Evolutionary conservation across 768 basidiomycete genomes (phyloP).

Genomic region (Pleurotus tuber-regium): DNA sequence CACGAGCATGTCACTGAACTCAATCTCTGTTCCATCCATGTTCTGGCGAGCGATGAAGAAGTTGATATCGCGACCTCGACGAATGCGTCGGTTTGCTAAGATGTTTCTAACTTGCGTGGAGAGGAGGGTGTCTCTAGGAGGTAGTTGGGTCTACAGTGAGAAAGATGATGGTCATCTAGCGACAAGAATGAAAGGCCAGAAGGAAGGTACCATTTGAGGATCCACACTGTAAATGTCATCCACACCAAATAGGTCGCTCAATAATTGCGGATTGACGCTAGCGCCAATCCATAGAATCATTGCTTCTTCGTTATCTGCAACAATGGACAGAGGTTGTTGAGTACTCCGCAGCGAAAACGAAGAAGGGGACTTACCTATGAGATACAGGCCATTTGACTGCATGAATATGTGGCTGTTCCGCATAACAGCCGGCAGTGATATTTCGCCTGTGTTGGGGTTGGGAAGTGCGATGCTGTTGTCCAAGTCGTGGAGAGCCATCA

Average conservation of each 20-base stretch:
- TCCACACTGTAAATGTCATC: constrained; percentile 75
- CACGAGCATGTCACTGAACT: constrained; percentile 95
- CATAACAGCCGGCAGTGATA: constrained; percentile 75
- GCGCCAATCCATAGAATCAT: constrained; percentile 91
- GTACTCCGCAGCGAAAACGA: constrained; percentile 2
- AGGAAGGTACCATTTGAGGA: constrained; percentile 66
- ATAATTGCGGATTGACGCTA: constrained; percentile 75
- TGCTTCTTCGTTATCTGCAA: constrained; percentile 80
- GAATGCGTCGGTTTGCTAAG: constrained; percentile 59
- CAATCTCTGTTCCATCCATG: constrained; percentile 88
- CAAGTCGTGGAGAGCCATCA: constrained; percentile 87
- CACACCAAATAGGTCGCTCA: constrained; percentile 81
- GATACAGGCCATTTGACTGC: constrained; percentile 89
- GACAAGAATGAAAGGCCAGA: no score
- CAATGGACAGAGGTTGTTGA: no score
- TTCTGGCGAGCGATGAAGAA: constrained; percentile 86
- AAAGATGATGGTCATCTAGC: no score
- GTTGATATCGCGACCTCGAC: constrained; percentile 52
- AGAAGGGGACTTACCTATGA: constrained; percentile 60
- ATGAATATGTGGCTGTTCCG: constrained; percentile 82
- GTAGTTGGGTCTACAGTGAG: constrained; percentile 58
- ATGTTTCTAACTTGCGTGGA: constrained; percentile 88
- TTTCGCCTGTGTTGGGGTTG: constrained; percentile 51
- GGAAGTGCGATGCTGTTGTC: constrained; percentile 69
- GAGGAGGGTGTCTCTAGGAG: constrained; percentile 66